phyloP scores from a whole-genome alignment of 495 filamentous ascomycete species.

The Talaromyces nanjingensis region DNA sequence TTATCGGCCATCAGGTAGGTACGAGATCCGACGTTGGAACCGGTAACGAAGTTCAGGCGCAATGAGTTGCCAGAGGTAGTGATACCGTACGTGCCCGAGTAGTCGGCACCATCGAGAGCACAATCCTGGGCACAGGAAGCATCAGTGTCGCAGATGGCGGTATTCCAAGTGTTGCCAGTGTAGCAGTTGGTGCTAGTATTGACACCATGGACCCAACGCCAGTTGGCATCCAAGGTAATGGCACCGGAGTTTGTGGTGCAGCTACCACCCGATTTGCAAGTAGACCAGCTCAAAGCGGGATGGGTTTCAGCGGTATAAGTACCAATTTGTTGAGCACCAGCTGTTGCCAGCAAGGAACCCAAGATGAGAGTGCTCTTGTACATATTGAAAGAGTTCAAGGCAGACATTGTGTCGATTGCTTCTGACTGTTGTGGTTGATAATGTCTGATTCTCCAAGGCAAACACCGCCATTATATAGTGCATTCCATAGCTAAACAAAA shows the following conservation, averaged over 20 bases:
- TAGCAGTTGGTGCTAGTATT: constrained; percentile 57
- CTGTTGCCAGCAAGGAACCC: constrained; percentile 5
- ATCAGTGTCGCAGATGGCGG: constrained; percentile 46
- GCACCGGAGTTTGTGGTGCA: constrained; percentile 46
- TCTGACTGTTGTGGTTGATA: not conserved
- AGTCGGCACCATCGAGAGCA: constrained; percentile 55
- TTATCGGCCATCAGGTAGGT: constrained; percentile 52
- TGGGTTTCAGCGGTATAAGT: constrained; percentile 50
- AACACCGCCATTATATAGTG: not conserved
- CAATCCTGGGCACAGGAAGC: constrained; percentile 50
- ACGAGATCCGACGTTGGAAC: constrained; percentile 47
- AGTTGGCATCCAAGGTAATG: constrained; percentile 60
- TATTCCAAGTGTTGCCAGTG: constrained; percentile 51
- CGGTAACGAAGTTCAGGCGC: constrained; percentile 49
- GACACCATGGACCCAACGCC: constrained; percentile 52
- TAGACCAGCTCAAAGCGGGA: constrained; percentile 50
- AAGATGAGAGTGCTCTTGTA: constrained; percentile 4
- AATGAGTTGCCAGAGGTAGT: constrained; percentile 46
- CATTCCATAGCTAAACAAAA: not conserved
- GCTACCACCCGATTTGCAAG: constrained; percentile 43
- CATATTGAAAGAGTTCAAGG: constrained; percentile 5
- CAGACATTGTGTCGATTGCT: constrained; percentile 5
- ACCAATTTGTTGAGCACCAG: constrained; percentile 47
- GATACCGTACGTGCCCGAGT: constrained; percentile 49
- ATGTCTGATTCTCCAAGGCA: not conserved